A percentile compares a stretch with the other conserved stretches of the same genome.
phyloP scores from a whole-genome alignment of 768 basidiomycete genomes.

The Lactifluus volemus region DNA sequence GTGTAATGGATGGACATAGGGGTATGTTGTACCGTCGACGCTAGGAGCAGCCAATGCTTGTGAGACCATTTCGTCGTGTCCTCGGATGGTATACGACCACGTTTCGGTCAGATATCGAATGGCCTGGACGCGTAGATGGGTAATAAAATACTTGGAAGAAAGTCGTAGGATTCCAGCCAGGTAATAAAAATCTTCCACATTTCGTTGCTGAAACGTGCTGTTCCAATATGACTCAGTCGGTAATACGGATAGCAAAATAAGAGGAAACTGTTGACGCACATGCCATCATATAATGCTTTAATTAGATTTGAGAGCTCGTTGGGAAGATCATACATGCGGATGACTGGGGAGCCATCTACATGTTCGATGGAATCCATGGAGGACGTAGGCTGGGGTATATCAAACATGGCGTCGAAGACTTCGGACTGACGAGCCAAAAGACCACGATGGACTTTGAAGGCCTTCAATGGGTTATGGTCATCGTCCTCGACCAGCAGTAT shows the following conservation, averaged over 20 bases:
- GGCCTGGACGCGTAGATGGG: slow-evolving; percentile 41
- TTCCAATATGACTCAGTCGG: background rate
- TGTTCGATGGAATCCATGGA: slow-evolving; percentile 25
- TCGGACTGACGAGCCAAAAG: slow-evolving; percentile 45
- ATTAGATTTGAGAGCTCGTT: slow-evolving; percentile 42
- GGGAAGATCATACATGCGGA: slow-evolving; percentile 45
- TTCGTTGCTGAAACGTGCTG: slow-evolving; percentile 34
- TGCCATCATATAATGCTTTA: slow-evolving; percentile 47
- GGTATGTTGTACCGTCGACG: slow-evolving; percentile 41
- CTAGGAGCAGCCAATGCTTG: slow-evolving; percentile 36
- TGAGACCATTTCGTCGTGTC: slow-evolving; percentile 49
- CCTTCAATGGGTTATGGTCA: slow-evolving; percentile 25
- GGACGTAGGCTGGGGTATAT: slow-evolving; percentile 33
- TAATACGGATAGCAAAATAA: background rate
- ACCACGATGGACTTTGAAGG: slow-evolving; percentile 45
- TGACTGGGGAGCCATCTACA: slow-evolving; percentile 41
- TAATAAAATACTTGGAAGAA: slow-evolving; percentile 51
- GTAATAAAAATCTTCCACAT: slow-evolving; percentile 44
- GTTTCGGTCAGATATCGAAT: slow-evolving; percentile 40
- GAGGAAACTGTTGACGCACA: slow-evolving; percentile 30
- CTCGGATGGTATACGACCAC: slow-evolving; percentile 46
- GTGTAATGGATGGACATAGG: slow-evolving; percentile 50
- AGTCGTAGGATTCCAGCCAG: slow-evolving; percentile 51
- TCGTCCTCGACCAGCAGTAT: slow-evolving; percentile 34
- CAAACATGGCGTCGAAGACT: slow-evolving; percentile 48